phyloP scores from a whole-genome alignment of 2,329 filamentous ascomycete genomes.

The Ceratocystiopsis minuta region DNA sequence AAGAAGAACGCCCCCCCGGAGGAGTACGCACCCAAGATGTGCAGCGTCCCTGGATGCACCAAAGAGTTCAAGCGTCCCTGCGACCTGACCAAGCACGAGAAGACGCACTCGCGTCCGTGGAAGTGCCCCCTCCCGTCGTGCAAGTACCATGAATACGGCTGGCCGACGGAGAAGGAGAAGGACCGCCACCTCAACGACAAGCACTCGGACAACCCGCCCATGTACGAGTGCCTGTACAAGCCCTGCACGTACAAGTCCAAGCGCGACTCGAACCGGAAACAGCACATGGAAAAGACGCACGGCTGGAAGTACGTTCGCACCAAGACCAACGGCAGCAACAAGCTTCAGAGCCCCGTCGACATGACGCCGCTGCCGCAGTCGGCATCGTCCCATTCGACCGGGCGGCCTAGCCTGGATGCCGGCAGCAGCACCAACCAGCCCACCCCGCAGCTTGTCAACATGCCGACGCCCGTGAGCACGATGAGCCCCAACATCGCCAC shows the following conservation, averaged over 20 bases:
- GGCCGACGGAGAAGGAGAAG: conserved; percentile 95
- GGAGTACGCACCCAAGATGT: conserved; percentile 64
- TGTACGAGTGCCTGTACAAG: conserved; percentile 68
- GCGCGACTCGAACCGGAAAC: conserved; percentile 91
- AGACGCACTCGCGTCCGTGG: conserved; percentile 91
- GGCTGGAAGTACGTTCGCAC: conserved; percentile 80
- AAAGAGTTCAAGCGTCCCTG: conserved; percentile 96
- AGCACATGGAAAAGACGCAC: conserved; percentile 97
- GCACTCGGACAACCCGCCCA: conserved; percentile 61
- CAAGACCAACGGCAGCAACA: conserved; percentile 70
- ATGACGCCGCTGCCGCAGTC: background rate
- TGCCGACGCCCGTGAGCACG: conserved; percentile 45
- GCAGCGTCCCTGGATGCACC: conserved; percentile 56
- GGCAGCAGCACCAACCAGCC: conserved; percentile 27
- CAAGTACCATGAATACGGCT: conserved; percentile 80
- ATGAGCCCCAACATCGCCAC: conserved; percentile 37
- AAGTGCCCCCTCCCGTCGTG: conserved; percentile 71
- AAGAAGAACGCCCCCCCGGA: conserved; percentile 84
- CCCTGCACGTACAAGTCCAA: conserved; percentile 90
- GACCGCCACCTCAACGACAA: conserved; percentile 94
- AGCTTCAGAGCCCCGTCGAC: background rate
- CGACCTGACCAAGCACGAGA: conserved; percentile 94
- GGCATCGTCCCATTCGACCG: background rate
- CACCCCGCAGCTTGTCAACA: conserved; percentile 41
- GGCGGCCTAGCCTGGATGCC: conserved; percentile 20